Conservation (phyloP, 768 basidiomycete species). For the Vararia minispora region DNA sequence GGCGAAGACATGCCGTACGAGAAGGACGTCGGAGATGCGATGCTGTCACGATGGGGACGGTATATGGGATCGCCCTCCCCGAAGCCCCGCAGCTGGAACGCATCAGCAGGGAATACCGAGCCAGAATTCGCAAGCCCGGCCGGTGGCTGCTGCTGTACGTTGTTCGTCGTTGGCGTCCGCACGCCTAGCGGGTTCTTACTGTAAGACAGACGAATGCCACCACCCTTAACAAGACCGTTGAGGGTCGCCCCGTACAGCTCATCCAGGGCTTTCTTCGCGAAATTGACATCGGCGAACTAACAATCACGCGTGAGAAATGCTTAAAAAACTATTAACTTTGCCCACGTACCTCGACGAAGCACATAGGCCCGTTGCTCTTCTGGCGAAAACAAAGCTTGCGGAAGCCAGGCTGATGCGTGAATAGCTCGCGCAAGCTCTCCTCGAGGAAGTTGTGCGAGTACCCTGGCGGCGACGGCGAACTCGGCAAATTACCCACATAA, state of each 20-base stretch:
- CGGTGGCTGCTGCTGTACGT: constrained; percentile 16
- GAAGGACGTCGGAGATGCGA: constrained; percentile 19
- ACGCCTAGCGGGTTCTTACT: constrained; percentile 98
- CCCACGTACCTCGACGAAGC: constrained; percentile 82
- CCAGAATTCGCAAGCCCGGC: constrained; percentile 7
- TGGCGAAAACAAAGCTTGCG: constrained; percentile 90
- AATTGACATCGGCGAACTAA: constrained; percentile 84
- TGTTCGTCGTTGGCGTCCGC: constrained; percentile 56
- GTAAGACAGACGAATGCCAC: constrained; percentile 92
- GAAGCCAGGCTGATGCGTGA: constrained; percentile 71
- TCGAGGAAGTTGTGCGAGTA: constrained; percentile 77
- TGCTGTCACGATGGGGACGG: constrained; percentile 20
- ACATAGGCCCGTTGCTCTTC: constrained; percentile 98
- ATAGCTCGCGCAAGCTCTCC: constrained; percentile 75
- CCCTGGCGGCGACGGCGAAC: constrained; percentile 57
- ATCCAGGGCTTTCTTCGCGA: constrained; percentile 78
- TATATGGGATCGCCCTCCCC: constrained; percentile 17
- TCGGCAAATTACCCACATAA: constrained; percentile 98
- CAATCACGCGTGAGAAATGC: neutral
- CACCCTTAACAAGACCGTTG: constrained; percentile 85
- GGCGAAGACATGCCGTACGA: constrained; percentile 23
- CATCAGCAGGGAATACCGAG: constrained; percentile 8
- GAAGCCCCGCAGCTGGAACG: constrained; percentile 10
- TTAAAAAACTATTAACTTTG: neutral
- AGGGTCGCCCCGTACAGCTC: constrained; percentile 89